Percentiles rank a stretch among this genome's conserved stretches.
Evolutionary conservation across 768 basidiomycete genomes (phyloP).

Genomic region (Podaxis sp.): DNA sequence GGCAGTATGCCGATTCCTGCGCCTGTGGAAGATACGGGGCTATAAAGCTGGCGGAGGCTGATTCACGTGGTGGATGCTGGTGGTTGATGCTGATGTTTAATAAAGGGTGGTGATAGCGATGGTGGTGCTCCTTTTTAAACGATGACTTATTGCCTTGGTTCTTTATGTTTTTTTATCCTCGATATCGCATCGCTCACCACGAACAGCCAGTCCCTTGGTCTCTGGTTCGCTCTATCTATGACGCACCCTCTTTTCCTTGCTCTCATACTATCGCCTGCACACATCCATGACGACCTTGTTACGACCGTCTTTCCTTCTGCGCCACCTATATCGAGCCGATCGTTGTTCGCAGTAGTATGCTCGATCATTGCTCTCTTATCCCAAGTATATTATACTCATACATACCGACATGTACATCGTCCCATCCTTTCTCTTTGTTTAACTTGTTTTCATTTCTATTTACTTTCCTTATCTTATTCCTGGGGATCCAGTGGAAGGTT

Average conservation of each 20-base stretch:
- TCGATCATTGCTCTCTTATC: neutral
- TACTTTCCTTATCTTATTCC: neutral
- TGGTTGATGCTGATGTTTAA: neutral
- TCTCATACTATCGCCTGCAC: neutral
- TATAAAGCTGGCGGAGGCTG: neutral
- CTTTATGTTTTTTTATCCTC: slow-evolving; percentile 8
- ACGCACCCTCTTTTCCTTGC: neutral
- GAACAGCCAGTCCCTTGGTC: slow-evolving; percentile 1
- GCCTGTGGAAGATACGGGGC: slow-evolving; percentile 20
- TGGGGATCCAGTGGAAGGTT: neutral
- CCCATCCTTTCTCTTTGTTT: neutral
- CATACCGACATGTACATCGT: neutral
- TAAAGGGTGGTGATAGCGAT: neutral
- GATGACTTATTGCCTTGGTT: slow-evolving; percentile 15
- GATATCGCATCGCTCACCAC: neutral
- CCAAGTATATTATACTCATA: neutral
- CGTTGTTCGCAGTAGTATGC: neutral
- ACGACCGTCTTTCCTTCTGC: neutral
- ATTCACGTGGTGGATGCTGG: neutral
- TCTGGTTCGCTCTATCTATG: slow-evolving; percentile 3
- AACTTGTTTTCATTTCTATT: too few species aligned
- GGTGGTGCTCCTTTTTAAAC: slow-evolving; percentile 7
- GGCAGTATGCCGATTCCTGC: slow-evolving; percentile 36
- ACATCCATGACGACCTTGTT: slow-evolving; percentile 2
- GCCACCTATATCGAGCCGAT: neutral